Conservation (phyloP, 202 grass and related monocot genomes). For the Miscanthus sacchariflorus region DNA sequence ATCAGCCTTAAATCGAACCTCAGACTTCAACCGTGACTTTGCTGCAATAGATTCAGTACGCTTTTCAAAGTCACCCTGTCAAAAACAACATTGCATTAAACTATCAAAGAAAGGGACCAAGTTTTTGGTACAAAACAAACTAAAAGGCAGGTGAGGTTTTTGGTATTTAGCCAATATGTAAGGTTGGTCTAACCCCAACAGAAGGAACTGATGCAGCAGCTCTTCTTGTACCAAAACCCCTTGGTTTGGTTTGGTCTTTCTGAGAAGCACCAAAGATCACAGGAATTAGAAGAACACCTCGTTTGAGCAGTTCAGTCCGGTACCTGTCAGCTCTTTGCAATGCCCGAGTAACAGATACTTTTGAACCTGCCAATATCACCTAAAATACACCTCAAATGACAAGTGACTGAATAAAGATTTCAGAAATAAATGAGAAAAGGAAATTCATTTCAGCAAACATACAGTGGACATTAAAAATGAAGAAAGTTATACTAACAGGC, state of each 20-base stretch:
- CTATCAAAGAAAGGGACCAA: slow-evolving; percentile 13
- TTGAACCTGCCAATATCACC: slow-evolving; percentile 97
- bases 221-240: slow-evolving; percentile 64
- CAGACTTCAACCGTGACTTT: slow-evolving; percentile 81
- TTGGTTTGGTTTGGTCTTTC: slow-evolving; percentile 63
- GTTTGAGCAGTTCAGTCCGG: slow-evolving; percentile 78
- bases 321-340: slow-evolving; percentile 85
- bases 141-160: slow-evolving; percentile 13
- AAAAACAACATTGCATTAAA: slow-evolving; percentile 41
- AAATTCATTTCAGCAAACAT: slow-evolving; percentile 1
- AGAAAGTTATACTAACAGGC: slow-evolving; percentile 82
- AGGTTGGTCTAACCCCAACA: slow-evolving; percentile 71
- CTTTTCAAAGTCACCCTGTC: slow-evolving; percentile 91
- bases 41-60: slow-evolving; percentile 75
- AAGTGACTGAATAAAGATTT: slow-evolving; percentile 19
- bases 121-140: background rate
- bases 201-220: slow-evolving; percentile 75
- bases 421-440: background rate
- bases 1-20: slow-evolving; percentile 94
- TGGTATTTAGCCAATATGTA: slow-evolving; percentile 40
- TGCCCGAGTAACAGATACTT: slow-evolving; percentile 70
- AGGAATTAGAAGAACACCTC: slow-evolving; percentile 91
- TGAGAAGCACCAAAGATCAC: slow-evolving; percentile 84
- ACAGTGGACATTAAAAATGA: slow-evolving; percentile 25
- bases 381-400: slow-evolving; percentile 58